These are phyloP conservation scores for Coemansia sp. DNA, from an alignment of 192 early-diverging fungal species.

Conservation along the genomic window DNA sequence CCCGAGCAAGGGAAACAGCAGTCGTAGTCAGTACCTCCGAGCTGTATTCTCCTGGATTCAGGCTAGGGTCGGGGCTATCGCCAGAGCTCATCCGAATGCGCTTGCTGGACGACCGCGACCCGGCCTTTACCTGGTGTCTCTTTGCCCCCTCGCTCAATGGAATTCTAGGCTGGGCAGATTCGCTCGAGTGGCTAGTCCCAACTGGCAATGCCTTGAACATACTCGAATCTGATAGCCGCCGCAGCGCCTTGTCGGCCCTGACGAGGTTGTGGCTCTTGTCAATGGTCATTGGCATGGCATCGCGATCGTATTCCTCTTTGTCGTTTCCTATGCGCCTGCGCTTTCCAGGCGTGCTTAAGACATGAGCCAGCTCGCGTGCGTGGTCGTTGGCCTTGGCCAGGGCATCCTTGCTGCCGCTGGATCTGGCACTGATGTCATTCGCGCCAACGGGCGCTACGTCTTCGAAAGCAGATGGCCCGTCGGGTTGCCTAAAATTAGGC, in stretches of 20 bases:
- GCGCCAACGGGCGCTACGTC: background rate
- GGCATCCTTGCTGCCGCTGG: background rate
- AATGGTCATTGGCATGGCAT: constrained; percentile 25
- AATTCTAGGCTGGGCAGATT: background rate
- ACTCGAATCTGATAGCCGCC: background rate
- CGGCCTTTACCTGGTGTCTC: background rate
- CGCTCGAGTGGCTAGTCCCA: background rate
- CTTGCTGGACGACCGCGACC: constrained; percentile 32
- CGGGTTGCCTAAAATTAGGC: too few species aligned
- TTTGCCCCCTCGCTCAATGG: constrained; percentile 1
- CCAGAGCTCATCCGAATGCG: constrained; percentile 34
- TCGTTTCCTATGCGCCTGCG: constrained; percentile 30
- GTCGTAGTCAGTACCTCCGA: background rate
- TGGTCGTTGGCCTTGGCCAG: background rate
- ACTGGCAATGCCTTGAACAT: background rate
- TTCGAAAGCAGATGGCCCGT: too few species aligned
- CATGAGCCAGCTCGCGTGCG: constrained; percentile 1
- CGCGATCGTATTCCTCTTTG: constrained; percentile 18
- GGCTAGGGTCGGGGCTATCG: constrained; percentile 15
- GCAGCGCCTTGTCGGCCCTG: background rate
- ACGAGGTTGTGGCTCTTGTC: constrained; percentile 9
- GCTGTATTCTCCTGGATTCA: background rate
- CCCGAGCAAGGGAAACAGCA: background rate
- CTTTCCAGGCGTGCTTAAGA: constrained; percentile 21
- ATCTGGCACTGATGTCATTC: background rate